These are phyloP conservation scores for Chalciporus sphaerocephalus DNA, from an alignment of 768 basidiomycete species.

Conservation along the genomic window DNA sequence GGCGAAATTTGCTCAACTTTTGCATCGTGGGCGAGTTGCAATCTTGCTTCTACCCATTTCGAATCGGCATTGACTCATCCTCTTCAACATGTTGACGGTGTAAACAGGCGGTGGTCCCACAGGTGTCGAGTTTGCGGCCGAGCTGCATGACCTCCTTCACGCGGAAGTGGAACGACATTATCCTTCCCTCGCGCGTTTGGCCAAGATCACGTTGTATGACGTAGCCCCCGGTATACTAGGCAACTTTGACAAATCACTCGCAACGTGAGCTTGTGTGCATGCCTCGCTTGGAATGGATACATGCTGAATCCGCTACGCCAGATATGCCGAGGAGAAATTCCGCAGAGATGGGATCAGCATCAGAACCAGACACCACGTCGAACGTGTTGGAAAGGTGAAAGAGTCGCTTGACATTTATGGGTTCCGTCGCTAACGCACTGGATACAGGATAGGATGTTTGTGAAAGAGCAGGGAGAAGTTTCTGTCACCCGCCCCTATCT, in stretches of 20 bases:
- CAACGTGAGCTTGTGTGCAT: constrained; percentile 39
- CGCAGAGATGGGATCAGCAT: constrained; percentile 71
- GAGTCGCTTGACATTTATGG: constrained; percentile 5
- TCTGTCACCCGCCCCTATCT: constrained; percentile 3
- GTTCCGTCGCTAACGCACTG: constrained; percentile 5
- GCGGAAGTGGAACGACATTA: constrained; percentile 60
- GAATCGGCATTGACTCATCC: background rate
- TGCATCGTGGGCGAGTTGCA: constrained; percentile 71
- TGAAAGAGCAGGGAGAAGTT: constrained; percentile 73
- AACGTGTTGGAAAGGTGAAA: constrained; percentile 56
- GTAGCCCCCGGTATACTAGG: constrained; percentile 75
- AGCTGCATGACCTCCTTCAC: constrained; percentile 72
- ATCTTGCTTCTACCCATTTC: background rate
- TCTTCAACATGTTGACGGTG: constrained; percentile 6
- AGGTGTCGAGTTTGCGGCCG: constrained; percentile 81
- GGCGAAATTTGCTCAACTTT: constrained; percentile 75
- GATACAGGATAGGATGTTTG: constrained; percentile 57
- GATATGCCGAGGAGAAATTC: constrained; percentile 68
- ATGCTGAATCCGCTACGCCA: constrained; percentile 21
- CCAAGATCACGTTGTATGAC: constrained; percentile 77
- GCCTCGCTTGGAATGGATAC: background rate
- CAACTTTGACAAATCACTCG: constrained; percentile 64
- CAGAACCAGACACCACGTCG: constrained; percentile 69
- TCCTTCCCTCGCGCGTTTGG: constrained; percentile 57
- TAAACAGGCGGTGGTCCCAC: constrained; percentile 66